Conservation (phyloP, 139 green algal species). For the Chlorella sp. region DNA sequence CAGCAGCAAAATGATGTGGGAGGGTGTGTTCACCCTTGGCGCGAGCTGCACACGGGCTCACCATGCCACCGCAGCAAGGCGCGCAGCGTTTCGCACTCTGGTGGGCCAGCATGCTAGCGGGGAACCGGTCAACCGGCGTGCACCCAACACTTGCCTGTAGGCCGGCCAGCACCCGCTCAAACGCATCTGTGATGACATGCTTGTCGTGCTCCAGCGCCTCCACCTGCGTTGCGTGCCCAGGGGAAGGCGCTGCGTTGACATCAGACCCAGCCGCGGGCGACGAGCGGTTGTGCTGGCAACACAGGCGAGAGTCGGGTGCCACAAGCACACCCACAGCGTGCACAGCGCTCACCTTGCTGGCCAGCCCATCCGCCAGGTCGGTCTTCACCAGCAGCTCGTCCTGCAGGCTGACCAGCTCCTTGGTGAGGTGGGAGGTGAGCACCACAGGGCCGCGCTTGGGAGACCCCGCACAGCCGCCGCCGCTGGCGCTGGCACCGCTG, state of each 20-base stretch:
- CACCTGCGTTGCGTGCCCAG: background rate
- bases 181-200: constrained; percentile 50
- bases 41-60: no score
- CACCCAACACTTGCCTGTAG: background rate
- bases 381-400: constrained; percentile 58
- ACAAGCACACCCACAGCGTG: background rate
- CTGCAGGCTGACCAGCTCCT: constrained; percentile 51
- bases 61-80: no score
- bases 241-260: no score
- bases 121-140: no score
- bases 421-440: constrained; percentile 48
- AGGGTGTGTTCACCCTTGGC: no score
- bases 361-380: constrained; percentile 54
- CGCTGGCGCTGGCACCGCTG: background rate
- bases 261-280: no score
- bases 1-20: background rate
- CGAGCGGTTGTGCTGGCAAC: no score
- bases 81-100: no score
- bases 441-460: background rate
- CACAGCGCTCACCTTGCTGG: constrained; percentile 46
- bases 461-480: background rate
- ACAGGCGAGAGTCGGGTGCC: background rate
- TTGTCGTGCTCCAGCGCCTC: constrained; percentile 61
- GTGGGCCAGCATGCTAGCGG: no score
- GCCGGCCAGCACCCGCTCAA: constrained; percentile 32